These are phyloP conservation scores for Aspergillus haitiensis DNA, from an alignment of 495 filamentous ascomycete genomes.

Conservation along the genomic window DNA sequence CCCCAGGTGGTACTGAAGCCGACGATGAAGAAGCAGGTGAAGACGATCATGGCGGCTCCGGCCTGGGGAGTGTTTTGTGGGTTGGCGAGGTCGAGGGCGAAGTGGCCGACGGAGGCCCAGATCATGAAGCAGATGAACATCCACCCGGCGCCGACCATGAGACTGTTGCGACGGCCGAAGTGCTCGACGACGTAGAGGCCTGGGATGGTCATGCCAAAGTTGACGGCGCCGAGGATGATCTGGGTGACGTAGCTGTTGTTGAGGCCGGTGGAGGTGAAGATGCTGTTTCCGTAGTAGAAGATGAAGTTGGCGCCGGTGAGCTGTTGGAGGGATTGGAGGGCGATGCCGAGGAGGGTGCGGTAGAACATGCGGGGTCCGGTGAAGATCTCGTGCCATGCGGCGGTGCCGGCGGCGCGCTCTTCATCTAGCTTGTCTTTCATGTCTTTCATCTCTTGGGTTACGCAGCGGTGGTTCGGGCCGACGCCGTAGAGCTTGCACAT, in stretches of 20 bases:
- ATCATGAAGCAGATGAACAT: constrained; percentile 73
- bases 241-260: constrained; percentile 67
- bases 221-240: constrained; percentile 74
- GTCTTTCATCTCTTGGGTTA: constrained; percentile 68
- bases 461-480: constrained; percentile 57
- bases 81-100: constrained; percentile 53
- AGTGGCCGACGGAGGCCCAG: constrained; percentile 69
- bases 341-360: constrained; percentile 66
- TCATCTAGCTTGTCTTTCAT: constrained; percentile 62
- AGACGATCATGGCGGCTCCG: constrained; percentile 72
- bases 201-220: constrained; percentile 70
- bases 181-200: constrained; percentile 72
- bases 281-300: constrained; percentile 77
- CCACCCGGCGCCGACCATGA: constrained; percentile 67
- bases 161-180: constrained; percentile 63
- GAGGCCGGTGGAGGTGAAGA: constrained; percentile 69
- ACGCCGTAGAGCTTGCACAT: constrained; percentile 74
- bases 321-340: constrained; percentile 72
- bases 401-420: constrained; percentile 55
- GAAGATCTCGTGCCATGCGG: constrained; percentile 64
- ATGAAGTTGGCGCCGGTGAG: constrained; percentile 76
- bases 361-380: constrained; percentile 73
- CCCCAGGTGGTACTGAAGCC: constrained; percentile 72
- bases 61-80: constrained; percentile 56
- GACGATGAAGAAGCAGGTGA: constrained; percentile 69